Base-by-base conservation (phyloP, 148 eudicot species). In the Cornus controversa region DNA sequence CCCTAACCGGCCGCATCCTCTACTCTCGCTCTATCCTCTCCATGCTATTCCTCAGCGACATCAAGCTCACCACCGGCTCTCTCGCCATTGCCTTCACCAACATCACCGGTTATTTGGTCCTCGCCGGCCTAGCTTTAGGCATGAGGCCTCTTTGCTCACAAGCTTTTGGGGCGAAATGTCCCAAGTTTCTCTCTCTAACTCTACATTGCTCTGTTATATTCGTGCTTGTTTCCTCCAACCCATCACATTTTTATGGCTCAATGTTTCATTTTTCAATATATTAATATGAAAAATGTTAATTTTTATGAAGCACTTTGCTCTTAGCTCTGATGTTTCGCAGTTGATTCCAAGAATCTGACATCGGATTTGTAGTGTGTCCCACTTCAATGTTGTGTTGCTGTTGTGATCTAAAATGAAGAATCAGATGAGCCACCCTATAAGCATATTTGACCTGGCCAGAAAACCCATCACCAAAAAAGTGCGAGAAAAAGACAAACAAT, bases 101-200 rank as follows among this genome's bases (percentile, higher is more conserved):
- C 78, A 93, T 93, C n/a, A 88, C 90, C 40, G 97, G 97, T 16
- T 90, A 91, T 36, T 93, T 95, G 25, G 91, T 93, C 6, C 81
- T 90, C 18, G 86, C 93, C 6, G 97, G 97, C 10, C 71, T 93
- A 0, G 88, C 97, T 2, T 80, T 93, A 6, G 97, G 97, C 0
- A 91, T 91, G 93, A 95, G 91, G 73, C 97, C 97, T 0, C 79
- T 93, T 0, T 93, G 95, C 29, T 90, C 97, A 0, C 97, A 93
- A 67, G 97, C 95, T 2, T 93, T 93, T 36, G 97, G 97, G 5
- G 95, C 95, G 0, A 72, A 77, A 6, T 78, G 88, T 0, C 89
- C 87, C 0, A 87, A 90, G n/a, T 81, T 91, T 0, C 80, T 93
- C 0, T 93, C 95, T 10, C 40, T 90, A 5, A 93, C 97, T 0